Conservation (phyloP, 2,329 filamentous ascomycete species). For the Diaporthe ilicicola region DNA sequence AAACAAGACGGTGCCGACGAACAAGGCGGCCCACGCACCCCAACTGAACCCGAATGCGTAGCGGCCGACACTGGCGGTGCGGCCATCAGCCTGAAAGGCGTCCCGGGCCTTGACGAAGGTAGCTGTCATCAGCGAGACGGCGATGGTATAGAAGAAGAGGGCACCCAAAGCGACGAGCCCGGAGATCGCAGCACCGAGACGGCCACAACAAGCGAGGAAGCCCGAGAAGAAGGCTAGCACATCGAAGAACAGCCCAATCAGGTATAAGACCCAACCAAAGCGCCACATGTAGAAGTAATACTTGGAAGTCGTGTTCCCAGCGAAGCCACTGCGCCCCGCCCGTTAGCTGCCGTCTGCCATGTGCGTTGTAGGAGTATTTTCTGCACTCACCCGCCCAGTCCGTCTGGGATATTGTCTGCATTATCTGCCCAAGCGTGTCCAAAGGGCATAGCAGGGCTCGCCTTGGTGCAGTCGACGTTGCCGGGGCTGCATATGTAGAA, state of each 20-base stretch:
- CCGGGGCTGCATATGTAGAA: slow-evolving; percentile 80
- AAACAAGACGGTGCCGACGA: slow-evolving; percentile 74
- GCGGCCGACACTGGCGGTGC: slow-evolving; percentile 67
- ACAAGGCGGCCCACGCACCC: slow-evolving; percentile 72
- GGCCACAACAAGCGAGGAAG: slow-evolving; percentile 74
- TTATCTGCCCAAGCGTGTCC: slow-evolving; percentile 72
- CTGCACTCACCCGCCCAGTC: slow-evolving; percentile 54
- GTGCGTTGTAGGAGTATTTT: background rate
- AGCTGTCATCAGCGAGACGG: slow-evolving; percentile 78
- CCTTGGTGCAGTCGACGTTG: slow-evolving; percentile 70
- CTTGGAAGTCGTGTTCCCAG: slow-evolving; percentile 60
- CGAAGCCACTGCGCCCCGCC: slow-evolving; percentile 47
- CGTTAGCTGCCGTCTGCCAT: background rate
- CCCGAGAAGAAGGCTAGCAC: slow-evolving; percentile 72
- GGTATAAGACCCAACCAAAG: slow-evolving; percentile 91
- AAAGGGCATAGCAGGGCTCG: slow-evolving; percentile 72
- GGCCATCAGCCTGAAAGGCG: slow-evolving; percentile 64
- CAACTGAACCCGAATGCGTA: slow-evolving; percentile 83
- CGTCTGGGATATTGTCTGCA: slow-evolving; percentile 52
- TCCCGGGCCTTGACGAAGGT: slow-evolving; percentile 76
- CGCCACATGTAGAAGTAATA: slow-evolving; percentile 85
- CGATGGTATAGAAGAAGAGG: slow-evolving; percentile 74
- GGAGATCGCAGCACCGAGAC: slow-evolving; percentile 74
- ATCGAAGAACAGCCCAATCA: slow-evolving; percentile 85
- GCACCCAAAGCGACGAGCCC: slow-evolving; percentile 66